Evolutionary conservation across 345 rosid species (phyloP), one percentile per base, ranked within the genome.

Genomic region (Aquilaria sinensis): DNA sequence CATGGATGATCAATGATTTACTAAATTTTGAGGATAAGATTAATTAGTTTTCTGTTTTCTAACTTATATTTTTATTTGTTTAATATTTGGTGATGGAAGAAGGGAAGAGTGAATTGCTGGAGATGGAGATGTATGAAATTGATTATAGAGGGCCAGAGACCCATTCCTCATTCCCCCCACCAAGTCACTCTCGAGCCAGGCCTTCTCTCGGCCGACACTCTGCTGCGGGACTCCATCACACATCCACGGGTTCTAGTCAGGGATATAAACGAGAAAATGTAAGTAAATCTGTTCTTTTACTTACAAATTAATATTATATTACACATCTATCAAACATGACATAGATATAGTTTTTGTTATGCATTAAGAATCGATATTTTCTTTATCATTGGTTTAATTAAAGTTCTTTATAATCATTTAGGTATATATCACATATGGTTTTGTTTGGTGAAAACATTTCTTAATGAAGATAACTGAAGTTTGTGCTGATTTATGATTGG

Each of bases 121-220:
- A 56, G 2, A 47, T 47, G 31, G 68, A 63, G 37, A 64, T 61
- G 41, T 74, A 69, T 33, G 70, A 69, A 58, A 74, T 69, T 1
- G 77, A 74, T 58, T 74, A 74, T 3, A 60, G 67, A 47, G 77
- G 73, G 14, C 73, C 77, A 3, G 70, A 69, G 60, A 74, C 77
- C 6, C 77, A 74, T 57, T 61, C 78, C 15, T 58, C 73, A 11
- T 43, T 48, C 30, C 69, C 66, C 23, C 69, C 74, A 11, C 74
- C 74, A 10, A 34, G 50, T 47, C 60, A 37, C 34, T 47, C 31
- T 12, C 51, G 12, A 31, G 51, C 16, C 48, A 37, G 32, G 34
- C 63, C 51, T 60, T 60, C 30, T 6, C 16, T 60, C 30, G 37
- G 31, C 37, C n/a, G 16, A 9, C 8, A 47, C 12, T 46, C 16